These are phyloP conservation scores for Lumnitzera racemosa DNA, from an alignment of 345 rosid genomes.

Conservation along the genomic window DNA sequence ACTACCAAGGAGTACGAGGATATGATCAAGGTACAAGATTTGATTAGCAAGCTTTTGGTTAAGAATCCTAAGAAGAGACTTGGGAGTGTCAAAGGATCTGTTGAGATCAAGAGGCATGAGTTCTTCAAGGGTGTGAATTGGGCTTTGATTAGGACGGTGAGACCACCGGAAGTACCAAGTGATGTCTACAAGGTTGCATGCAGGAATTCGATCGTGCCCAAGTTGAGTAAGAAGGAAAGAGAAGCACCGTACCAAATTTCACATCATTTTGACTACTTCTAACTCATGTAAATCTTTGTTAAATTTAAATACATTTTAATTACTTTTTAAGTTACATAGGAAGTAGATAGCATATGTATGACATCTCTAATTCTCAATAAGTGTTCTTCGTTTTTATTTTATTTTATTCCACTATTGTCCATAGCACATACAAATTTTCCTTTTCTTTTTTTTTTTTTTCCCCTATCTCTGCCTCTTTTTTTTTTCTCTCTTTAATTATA, in stretches of 20 bases:
- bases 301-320: background rate
- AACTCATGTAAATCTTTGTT: background rate
- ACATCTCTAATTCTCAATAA: conserved; percentile 1
- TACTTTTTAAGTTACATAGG: background rate
- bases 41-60: conserved; percentile 53
- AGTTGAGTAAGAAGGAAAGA: conserved; percentile 9
- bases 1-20: conserved; percentile 52
- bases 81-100: conserved; percentile 69
- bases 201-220: conserved; percentile 17
- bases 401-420: no score
- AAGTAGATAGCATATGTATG: conserved; percentile 5
- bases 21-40: conserved; percentile 62
- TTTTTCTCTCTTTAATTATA: background rate
- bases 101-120: conserved; percentile 76
- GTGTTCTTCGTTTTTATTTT: conserved; percentile 9
- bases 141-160: conserved; percentile 77
- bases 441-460: background rate
- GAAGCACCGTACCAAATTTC: conserved; percentile 44
- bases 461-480: background rate
- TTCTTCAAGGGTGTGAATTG: conserved; percentile 83
- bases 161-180: conserved; percentile 74
- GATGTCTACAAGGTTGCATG: conserved; percentile 10
- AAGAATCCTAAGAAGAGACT: conserved; percentile 86
- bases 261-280: conserved; percentile 73
- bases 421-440: no score